Percentiles rank a stretch among this genome's conserved stretches.
Evolutionary conservation across 371 early-diverging fungal species (phyloP).

Genomic region (Choanephora cucurbitarum): DNA sequence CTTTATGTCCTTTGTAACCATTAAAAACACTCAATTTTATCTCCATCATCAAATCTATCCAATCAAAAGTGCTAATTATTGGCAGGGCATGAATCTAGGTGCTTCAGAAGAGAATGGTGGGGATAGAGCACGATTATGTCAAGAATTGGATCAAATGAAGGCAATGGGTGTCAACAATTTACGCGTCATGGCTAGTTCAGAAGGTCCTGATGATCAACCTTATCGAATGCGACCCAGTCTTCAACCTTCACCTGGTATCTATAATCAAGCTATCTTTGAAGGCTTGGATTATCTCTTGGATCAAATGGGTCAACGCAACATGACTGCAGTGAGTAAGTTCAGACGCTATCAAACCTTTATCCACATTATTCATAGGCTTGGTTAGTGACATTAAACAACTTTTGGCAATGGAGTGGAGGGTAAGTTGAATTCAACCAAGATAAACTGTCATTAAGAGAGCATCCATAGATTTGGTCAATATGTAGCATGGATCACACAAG

Average conservation of each 20-base stretch:
- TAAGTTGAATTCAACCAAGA: conserved; percentile 9
- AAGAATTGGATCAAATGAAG: conserved; percentile 52
- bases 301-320: conserved; percentile 44
- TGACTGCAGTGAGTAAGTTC: conserved; percentile 55
- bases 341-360: not conserved
- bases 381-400: conserved; percentile 53
- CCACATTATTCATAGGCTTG: not conserved
- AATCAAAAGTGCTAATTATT: conserved; percentile 67
- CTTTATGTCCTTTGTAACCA: conserved; percentile 23
- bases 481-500: conserved; percentile 50
- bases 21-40: conserved; percentile 28
- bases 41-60: conserved; percentile 33
- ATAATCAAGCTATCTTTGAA: conserved; percentile 35
- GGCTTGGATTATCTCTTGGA: conserved; percentile 55
- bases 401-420: conserved; percentile 71
- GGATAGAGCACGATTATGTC: conserved; percentile 48
- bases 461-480: conserved; percentile 59
- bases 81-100: conserved; percentile 77
- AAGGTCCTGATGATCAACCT: conserved; percentile 66
- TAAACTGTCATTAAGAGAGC: not conserved
- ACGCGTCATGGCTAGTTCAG: conserved; percentile 65
- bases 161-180: conserved; percentile 60
- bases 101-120: conserved; percentile 40
- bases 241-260: conserved; percentile 55
- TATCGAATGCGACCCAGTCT: conserved; percentile 62